Conservation (phyloP, 352 stramenopile species). For the Pythium insidiosum region DNA sequence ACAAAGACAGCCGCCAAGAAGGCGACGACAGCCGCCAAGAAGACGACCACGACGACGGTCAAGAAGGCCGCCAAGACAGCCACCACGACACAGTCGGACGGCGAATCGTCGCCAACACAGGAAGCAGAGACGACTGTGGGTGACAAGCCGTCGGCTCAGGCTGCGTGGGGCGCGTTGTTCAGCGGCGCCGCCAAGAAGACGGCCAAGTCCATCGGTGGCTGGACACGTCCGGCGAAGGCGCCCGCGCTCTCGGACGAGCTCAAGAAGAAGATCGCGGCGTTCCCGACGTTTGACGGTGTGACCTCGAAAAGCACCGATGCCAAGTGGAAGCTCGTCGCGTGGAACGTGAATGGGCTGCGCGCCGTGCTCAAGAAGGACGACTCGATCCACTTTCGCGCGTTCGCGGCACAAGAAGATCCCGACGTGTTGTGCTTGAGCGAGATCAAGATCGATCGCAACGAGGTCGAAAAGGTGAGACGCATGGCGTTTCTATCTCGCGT, state of each 20-base stretch:
- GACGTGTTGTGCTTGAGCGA: slow-evolving; percentile 82
- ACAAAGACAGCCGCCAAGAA: background rate
- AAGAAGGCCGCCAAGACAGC: too few relatives aligned
- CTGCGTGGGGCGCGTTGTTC: slow-evolving; percentile 19
- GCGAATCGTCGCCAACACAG: background rate
- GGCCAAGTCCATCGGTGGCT: slow-evolving; percentile 2
- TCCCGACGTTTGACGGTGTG: slow-evolving; percentile 43
- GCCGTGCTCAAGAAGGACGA: slow-evolving; percentile 69
- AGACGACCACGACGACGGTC: slow-evolving; percentile 4
- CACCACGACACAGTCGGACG: slow-evolving; percentile 1
- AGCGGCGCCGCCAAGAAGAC: slow-evolving; percentile 1
- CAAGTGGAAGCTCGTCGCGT: slow-evolving; percentile 49
- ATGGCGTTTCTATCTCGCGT: too few relatives aligned
- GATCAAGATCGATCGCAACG: slow-evolving; percentile 71
- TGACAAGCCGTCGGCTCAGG: slow-evolving; percentile 2
- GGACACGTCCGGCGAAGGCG: slow-evolving; percentile 14
- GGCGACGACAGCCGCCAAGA: background rate
- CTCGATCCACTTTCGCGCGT: slow-evolving; percentile 55
- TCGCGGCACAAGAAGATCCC: slow-evolving; percentile 69
- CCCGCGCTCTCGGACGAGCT: slow-evolving; percentile 25
- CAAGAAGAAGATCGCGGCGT: slow-evolving; percentile 36
- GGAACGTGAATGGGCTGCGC: slow-evolving; percentile 82
- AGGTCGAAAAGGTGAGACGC: slow-evolving; percentile 56
- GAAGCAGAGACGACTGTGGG: background rate
- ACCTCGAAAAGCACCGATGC: slow-evolving; percentile 8